Conservation (phyloP, 306 rosid species). For the Adenanthera pavonina region DNA sequence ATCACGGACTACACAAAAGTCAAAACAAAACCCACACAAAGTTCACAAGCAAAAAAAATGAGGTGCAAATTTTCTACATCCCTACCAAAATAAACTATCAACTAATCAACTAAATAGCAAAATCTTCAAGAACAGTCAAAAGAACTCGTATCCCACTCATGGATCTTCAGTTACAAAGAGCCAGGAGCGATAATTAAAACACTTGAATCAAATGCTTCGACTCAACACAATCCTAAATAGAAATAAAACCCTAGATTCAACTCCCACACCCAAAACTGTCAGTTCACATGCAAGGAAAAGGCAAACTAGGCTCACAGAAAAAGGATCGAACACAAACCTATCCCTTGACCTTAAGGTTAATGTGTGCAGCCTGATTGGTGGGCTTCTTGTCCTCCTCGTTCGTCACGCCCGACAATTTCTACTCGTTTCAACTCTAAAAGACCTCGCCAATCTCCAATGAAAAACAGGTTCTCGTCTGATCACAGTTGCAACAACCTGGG, state of each 20-base stretch:
- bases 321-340: constrained; percentile 53
- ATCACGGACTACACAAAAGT: background rate
- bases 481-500: background rate
- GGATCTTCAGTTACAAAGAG: background rate
- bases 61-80: background rate
- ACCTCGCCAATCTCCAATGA: background rate
- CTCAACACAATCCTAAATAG: background rate
- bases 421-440: background rate
- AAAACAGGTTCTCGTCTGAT: background rate
- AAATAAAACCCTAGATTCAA: constrained; percentile 36
- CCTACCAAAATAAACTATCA: no score
- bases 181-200: background rate
- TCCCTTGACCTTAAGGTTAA: constrained; percentile 87
- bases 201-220: background rate
- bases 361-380: constrained; percentile 66
- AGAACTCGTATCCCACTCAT: background rate
- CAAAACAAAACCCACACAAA: background rate
- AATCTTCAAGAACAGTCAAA: background rate
- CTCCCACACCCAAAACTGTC: background rate
- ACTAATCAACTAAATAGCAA: background rate
- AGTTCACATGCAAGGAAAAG: background rate
- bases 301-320: background rate
- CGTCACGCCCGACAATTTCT: constrained; percentile 62
- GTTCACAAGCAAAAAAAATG: background rate
- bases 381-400: constrained; percentile 79